A percentile compares a stretch with the other conserved stretches of the same genome.
Evolutionary conservation across 2,329 filamentous ascomycete species (phyloP).

Genomic region (Fusarium sp.): DNA sequence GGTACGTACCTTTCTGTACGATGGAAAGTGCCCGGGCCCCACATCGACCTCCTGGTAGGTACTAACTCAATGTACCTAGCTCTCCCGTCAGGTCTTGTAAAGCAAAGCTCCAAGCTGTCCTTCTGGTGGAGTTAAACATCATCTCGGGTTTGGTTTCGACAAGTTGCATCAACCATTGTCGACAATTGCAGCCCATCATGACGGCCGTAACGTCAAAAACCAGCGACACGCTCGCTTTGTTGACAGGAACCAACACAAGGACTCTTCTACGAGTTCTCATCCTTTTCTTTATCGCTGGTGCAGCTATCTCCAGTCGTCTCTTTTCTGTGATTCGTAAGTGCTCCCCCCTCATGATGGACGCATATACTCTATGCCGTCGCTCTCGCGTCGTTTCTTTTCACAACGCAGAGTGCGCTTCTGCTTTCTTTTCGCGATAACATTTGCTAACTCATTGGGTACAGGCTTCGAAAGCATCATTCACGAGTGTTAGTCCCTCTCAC

Average conservation of each 20-base stretch:
- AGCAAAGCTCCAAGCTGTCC: slow-evolving; percentile 62
- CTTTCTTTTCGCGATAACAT: not conserved
- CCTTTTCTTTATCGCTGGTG: slow-evolving; percentile 88
- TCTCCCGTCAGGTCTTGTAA: slow-evolving; percentile 22
- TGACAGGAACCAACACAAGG: slow-evolving; percentile 83
- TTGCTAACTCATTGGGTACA: slow-evolving; percentile 57
- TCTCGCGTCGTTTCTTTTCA: not conserved
- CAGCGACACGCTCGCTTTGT: slow-evolving; percentile 75
- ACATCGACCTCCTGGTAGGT: slow-evolving; percentile 25
- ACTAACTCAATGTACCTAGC: slow-evolving; percentile 10
- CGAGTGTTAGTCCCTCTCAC: slow-evolving; percentile 80
- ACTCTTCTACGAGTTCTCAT: slow-evolving; percentile 90
- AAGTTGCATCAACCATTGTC: slow-evolving; percentile 54
- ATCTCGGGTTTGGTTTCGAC: slow-evolving; percentile 46
- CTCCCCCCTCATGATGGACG: slow-evolving; percentile 22
- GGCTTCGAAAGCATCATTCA: slow-evolving; percentile 99
- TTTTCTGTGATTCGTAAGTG: slow-evolving; percentile 97
- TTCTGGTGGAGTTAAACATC: slow-evolving; percentile 49
- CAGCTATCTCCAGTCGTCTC: slow-evolving; percentile 90
- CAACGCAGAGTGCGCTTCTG: not conserved
- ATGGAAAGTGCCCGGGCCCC: slow-evolving; percentile 8
- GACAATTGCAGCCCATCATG: slow-evolving; percentile 57
- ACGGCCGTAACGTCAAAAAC: slow-evolving; percentile 58
- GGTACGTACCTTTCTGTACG: slow-evolving; percentile 40
- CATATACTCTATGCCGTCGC: not conserved